A percentile compares a stretch with the other conserved stretches of the same genome.
These are phyloP conservation scores for Plasmodium fragile DNA, from an alignment of 169 alveolate genomes.

Conservation along the genomic window DNA sequence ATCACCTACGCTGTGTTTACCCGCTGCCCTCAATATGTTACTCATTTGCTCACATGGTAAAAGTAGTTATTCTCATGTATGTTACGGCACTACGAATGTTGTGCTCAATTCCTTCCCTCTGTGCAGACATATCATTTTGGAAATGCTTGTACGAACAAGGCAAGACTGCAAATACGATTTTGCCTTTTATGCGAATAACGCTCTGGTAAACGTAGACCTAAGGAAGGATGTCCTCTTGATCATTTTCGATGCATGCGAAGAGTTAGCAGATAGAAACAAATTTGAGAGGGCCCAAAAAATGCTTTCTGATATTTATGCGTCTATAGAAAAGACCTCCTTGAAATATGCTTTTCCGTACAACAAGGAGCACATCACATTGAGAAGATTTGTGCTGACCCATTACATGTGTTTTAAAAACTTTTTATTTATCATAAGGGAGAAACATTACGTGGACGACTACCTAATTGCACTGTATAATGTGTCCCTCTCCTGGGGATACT, in stretches of 20 bases:
- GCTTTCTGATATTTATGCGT: slow-evolving; percentile 8
- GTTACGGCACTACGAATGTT: not conserved
- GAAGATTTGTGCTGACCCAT: slow-evolving; percentile 28
- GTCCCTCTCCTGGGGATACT: slow-evolving; percentile 17
- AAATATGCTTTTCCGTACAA: slow-evolving; percentile 27
- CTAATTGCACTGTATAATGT: slow-evolving; percentile 14
- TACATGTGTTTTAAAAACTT: slow-evolving; percentile 40
- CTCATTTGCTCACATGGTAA: not conserved
- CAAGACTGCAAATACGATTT: slow-evolving; percentile 42
- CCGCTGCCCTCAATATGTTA: not conserved
- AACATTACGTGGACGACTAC: slow-evolving; percentile 10
- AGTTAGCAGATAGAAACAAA: slow-evolving; percentile 29
- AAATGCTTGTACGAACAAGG: slow-evolving; percentile 21
- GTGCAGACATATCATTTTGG: slow-evolving; percentile 24
- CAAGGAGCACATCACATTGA: not conserved
- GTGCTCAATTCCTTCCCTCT: not conserved
- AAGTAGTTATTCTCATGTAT: not conserved
- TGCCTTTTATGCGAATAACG: slow-evolving; percentile 21
- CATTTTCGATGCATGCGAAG: slow-evolving; percentile 35
- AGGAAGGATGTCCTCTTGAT: slow-evolving; percentile 9
- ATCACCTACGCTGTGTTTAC: not conserved
- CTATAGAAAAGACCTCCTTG: not conserved
- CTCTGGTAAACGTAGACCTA: not conserved
- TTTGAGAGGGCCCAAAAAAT: slow-evolving; percentile 35
- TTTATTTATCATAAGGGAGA: slow-evolving; percentile 33